A percentile compares a stretch with the other conserved stretches of the same genome.
Conservation (phyloP, 2,329 filamentous ascomycete species). For the Dactylellina drechsleri region DNA sequence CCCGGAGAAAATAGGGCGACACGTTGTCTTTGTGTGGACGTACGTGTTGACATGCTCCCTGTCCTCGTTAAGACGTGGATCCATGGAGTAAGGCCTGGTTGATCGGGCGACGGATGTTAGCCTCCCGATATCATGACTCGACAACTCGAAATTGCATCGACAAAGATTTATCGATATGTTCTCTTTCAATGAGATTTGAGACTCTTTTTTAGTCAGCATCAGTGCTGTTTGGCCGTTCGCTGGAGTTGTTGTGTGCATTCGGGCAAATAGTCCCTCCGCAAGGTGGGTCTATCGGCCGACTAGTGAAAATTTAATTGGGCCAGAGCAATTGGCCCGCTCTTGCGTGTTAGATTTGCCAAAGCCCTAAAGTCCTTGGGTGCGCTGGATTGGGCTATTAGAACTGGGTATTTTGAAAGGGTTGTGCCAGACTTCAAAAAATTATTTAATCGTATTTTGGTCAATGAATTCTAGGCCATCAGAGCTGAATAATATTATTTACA, state of each 20-base stretch:
- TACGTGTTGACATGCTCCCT: too few species aligned
- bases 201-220: neutral
- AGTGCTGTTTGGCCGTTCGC: neutral
- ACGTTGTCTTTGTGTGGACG: too few species aligned
- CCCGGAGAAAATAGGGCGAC: too few species aligned
- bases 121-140: constrained; percentile 9
- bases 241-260: neutral
- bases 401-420: neutral
- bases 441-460: neutral
- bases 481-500: neutral
- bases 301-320: neutral
- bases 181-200: neutral
- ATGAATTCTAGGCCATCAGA: neutral
- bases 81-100: too few species aligned
- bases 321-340: neutral
- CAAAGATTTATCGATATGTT: neutral
- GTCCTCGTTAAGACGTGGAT: too few species aligned
- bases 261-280: constrained; percentile 21
- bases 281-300: constrained; percentile 15
- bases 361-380: neutral
- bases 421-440: neutral
- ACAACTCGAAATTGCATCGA: neutral
- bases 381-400: neutral
- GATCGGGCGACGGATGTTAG: constrained; percentile 19
- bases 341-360: neutral